Conservation (phyloP, 1,284 basidiomycete genomes). For the Psilocybe mexicana region DNA sequence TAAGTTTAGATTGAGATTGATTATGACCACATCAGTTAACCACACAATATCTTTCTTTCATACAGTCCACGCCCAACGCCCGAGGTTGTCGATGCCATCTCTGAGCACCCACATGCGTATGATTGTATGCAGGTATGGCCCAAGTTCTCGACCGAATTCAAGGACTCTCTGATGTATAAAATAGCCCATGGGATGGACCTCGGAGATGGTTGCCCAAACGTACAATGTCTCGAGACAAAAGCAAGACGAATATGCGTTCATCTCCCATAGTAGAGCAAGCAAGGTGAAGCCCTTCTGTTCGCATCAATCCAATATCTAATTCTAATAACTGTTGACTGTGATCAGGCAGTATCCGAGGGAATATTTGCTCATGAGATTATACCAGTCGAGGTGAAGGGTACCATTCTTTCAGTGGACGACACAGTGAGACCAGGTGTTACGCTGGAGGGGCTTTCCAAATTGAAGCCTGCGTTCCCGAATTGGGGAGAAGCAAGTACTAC, state of each 20-base stretch:
- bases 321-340: background rate
- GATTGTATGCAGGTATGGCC: slow-evolving; percentile 73
- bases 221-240: slow-evolving; percentile 75
- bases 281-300: slow-evolving; percentile 42
- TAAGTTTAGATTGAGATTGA: slow-evolving; percentile 34
- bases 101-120: slow-evolving; percentile 53
- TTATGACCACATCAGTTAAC: slow-evolving; percentile 3
- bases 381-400: slow-evolving; percentile 66
- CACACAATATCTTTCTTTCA: background rate
- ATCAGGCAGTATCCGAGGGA: slow-evolving; percentile 60
- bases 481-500: slow-evolving; percentile 81
- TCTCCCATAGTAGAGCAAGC: slow-evolving; percentile 78
- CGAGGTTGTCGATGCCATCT: slow-evolving; percentile 61
- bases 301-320: background rate
- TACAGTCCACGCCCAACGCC: slow-evolving; percentile 76
- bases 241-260: slow-evolving; percentile 81
- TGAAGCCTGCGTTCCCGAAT: slow-evolving; percentile 77
- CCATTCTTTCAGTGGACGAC: slow-evolving; percentile 69
- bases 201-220: slow-evolving; percentile 80
- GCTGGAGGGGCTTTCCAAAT: slow-evolving; percentile 58
- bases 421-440: slow-evolving; percentile 83
- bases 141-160: background rate
- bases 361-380: slow-evolving; percentile 81
- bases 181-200: slow-evolving; percentile 93
- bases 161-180: background rate